A percentile compares a stretch with the other conserved stretches of the same genome.
Evolutionary conservation across 2,329 filamentous ascomycete species (phyloP).

Genomic region (Venturia oleaginea): DNA sequence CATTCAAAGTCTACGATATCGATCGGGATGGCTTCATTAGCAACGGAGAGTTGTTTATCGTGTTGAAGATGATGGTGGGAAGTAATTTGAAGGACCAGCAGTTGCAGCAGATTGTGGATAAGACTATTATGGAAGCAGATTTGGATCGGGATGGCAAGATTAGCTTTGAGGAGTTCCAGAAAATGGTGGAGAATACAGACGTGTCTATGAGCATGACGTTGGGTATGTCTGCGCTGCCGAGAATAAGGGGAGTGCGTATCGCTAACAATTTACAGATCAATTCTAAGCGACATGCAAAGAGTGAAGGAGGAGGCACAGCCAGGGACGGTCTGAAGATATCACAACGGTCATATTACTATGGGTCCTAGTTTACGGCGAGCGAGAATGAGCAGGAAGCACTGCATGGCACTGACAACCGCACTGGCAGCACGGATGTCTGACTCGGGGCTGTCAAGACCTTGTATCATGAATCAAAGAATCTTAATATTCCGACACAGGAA

Average conservation of each 20-base stretch:
- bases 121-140: conserved; percentile 99
- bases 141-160: conserved; percentile 94
- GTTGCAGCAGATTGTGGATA: conserved; percentile 97
- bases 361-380: not conserved
- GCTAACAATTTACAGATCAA: conserved; percentile 1
- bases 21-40: conserved; percentile 97
- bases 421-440: not conserved
- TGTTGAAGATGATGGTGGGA: conserved; percentile 99
- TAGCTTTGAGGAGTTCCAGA: conserved; percentile 96
- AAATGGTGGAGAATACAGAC: conserved; percentile 91
- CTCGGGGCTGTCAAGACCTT: not conserved
- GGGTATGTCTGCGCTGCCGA: conserved; percentile 31
- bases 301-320: not conserved
- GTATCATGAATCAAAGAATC: not conserved
- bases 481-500: no score
- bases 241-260: not conserved
- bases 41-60: conserved; percentile 98
- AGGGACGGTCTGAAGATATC: not conserved
- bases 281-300: not conserved
- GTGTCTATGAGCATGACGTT: conserved; percentile 60
- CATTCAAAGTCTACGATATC: conserved; percentile 99
- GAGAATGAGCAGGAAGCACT: not conserved
- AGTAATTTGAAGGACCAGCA: conserved; percentile 99
- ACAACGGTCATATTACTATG: not conserved
- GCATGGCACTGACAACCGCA: not conserved